Evolutionary conservation across 371 early-diverging fungal species (phyloP).

Genomic region (Rhizopus stolonifer): DNA sequence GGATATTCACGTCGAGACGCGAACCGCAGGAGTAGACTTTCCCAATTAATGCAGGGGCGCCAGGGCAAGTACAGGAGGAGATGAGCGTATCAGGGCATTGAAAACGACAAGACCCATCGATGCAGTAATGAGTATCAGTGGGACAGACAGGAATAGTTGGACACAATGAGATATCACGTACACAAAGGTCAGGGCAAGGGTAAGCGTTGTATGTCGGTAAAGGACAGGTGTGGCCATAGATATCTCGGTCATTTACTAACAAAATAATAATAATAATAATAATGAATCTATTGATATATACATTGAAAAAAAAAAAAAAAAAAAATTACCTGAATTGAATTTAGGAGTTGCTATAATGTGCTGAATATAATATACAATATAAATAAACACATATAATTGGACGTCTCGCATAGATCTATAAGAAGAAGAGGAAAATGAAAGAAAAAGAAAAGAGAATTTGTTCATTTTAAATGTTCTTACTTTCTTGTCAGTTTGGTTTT

Average conservation of each 20-base stretch:
- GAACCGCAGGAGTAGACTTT: slow-evolving; percentile 29
- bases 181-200: slow-evolving; percentile 55
- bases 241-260: slow-evolving; percentile 49
- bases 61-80: slow-evolving; percentile 45
- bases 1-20: slow-evolving; percentile 30
- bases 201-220: slow-evolving; percentile 35
- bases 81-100: slow-evolving; percentile 28
- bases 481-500: too few relatives aligned
- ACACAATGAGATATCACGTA: slow-evolving; percentile 41
- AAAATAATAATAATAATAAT: too few relatives aligned
- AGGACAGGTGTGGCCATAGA: slow-evolving; percentile 46
- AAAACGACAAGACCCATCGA: slow-evolving; percentile 51
- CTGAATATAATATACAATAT: neutral
- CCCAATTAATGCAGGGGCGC: slow-evolving; percentile 30
- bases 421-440: neutral
- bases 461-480: too few relatives aligned
- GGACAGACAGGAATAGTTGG: slow-evolving; percentile 42
- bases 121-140: slow-evolving; percentile 43
- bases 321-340: neutral
- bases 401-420: neutral
- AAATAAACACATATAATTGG: neutral
- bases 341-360: neutral
- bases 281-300: neutral
- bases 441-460: neutral
- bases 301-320: neutral